Evolutionary conservation across 441 rosid species (phyloP), one percentile per base, ranked within the genome.

Genomic region (Bocquillonia castaneifolia): DNA sequence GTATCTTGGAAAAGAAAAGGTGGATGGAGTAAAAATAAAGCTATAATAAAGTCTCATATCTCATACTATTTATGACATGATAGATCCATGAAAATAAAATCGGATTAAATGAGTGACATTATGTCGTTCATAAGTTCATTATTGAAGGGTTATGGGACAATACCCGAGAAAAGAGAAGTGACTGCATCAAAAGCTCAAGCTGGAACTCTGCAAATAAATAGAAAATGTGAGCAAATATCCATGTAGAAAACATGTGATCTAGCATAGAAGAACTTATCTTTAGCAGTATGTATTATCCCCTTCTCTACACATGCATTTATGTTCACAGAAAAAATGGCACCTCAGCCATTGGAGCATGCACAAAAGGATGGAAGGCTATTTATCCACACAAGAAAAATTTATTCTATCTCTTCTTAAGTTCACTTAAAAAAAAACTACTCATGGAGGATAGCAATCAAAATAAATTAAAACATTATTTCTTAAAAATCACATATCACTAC

Each of bases 101-200:
- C 56, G 48, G 69, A 74, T 29, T 32, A 73, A 40, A 37, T 57
- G 68, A 68, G 37, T 47, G 50, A 68, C 60, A 72, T 54, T 47
- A 75, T 65, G 25, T 67, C 13, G 66, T 64, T 66, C 64, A 60
- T 54, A 70, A 36, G 69, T 45, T 74, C 58, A 56, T 42, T 53
- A 61, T 63, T 48, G 34, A 71, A 71, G 77, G 67, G 47, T 56
- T 37, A 74, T 32, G 54, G 72, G 63, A 69, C 54, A 76, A 59
- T 87, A 94, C 98, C 88, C 99, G 91, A 66, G 99, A 92, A 83
- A 94, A 94, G 67, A 80, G 73, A 68, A 94, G 90, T 39, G 98
- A 90, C 75, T 94, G 98, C 96, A 94, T 83, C 79, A 94, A 74
- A 76, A 94, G 86, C 61, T 94, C 99, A 75, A 94, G 96, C 84